Conservation (phyloP, 805 yeast species). For the Candida hungchunana region DNA sequence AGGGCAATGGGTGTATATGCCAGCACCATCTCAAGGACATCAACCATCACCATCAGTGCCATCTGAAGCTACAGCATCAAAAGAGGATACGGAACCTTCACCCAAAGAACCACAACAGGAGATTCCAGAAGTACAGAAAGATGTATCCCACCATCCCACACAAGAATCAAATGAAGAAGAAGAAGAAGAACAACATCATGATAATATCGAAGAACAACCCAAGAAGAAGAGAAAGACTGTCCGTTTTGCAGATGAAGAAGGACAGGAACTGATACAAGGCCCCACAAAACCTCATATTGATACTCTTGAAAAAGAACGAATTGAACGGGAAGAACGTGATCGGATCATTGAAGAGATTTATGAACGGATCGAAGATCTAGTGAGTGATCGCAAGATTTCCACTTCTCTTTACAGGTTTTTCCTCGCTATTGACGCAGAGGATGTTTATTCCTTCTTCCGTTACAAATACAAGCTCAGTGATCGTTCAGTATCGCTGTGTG, state of each 20-base stretch:
- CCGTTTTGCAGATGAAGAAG: constrained; percentile 6
- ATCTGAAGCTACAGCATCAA: no score
- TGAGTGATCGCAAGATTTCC: constrained; percentile 3
- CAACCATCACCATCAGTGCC: no score
- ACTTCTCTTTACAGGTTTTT: constrained; percentile 9
- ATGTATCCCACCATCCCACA: no score
- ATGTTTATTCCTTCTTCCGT: constrained; percentile 12
- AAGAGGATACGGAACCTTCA: background rate
- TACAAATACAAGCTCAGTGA: constrained; percentile 12
- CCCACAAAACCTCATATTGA: background rate
- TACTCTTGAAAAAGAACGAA: constrained; percentile 1
- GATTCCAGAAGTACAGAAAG: no score
- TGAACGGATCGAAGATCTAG: constrained; percentile 9
- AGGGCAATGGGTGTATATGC: no score
- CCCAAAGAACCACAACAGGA: no score
- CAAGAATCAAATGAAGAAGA: background rate
- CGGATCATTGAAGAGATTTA: constrained; percentile 10
- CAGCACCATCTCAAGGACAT: no score
- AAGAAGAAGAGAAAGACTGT: constrained; percentile 6
- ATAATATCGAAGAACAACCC: background rate
- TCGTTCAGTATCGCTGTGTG: constrained; percentile 11
- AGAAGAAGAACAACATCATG: background rate
- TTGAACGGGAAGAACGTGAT: constrained; percentile 2
- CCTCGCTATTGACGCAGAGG: constrained; percentile 12
- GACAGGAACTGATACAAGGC: background rate